Percentiles rank a stretch among this genome's conserved stretches.
Conservation (phyloP, 2,329 filamentous ascomycete species). For the Pyrenochaeta sp. region DNA sequence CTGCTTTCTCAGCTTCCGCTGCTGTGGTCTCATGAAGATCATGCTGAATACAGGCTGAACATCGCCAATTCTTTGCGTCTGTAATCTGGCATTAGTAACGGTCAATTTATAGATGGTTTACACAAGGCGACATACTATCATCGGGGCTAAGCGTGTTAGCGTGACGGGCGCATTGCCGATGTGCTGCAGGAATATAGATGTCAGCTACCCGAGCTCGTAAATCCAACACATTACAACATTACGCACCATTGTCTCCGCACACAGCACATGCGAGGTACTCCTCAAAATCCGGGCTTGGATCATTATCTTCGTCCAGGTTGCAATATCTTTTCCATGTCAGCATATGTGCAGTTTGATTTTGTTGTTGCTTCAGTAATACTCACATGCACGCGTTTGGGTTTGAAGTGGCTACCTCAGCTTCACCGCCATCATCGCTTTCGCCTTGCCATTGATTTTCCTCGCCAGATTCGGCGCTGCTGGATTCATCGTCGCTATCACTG, state of each 20-base stretch:
- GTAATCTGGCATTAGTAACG: slow-evolving; percentile 26
- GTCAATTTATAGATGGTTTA: slow-evolving; percentile 9
- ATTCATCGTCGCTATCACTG: slow-evolving; percentile 49
- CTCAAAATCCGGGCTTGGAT: slow-evolving; percentile 82
- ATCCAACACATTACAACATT: slow-evolving; percentile 27
- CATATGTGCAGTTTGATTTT: slow-evolving; percentile 9
- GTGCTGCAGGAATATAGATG: slow-evolving; percentile 69
- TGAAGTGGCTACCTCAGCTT: slow-evolving; percentile 62
- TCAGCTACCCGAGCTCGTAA: slow-evolving; percentile 51
- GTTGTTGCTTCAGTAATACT: slow-evolving; percentile 43
- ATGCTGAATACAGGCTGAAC: slow-evolving; percentile 64
- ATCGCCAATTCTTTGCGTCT: slow-evolving; percentile 69
- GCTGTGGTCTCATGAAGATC: slow-evolving; percentile 41
- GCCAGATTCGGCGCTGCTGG: slow-evolving; percentile 59
- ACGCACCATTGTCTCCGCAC: slow-evolving; percentile 85
- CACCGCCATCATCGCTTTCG: slow-evolving; percentile 62
- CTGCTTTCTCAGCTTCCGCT: slow-evolving; percentile 45
- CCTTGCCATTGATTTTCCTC: slow-evolving; percentile 63
- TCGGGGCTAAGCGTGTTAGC: slow-evolving; percentile 68
- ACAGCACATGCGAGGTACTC: slow-evolving; percentile 76
- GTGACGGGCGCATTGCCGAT: slow-evolving; percentile 86
- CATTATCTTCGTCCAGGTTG: slow-evolving; percentile 80
- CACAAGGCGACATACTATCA: slow-evolving; percentile 63
- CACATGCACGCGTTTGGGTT: slow-evolving; percentile 71
- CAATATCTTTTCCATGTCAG: slow-evolving; percentile 70